Percentiles rank a stretch among this genome's conserved stretches.
These are phyloP conservation scores for Globisporangium okanoganense DNA, from an alignment of 352 stramenopile genomes.

Conservation along the genomic window DNA sequence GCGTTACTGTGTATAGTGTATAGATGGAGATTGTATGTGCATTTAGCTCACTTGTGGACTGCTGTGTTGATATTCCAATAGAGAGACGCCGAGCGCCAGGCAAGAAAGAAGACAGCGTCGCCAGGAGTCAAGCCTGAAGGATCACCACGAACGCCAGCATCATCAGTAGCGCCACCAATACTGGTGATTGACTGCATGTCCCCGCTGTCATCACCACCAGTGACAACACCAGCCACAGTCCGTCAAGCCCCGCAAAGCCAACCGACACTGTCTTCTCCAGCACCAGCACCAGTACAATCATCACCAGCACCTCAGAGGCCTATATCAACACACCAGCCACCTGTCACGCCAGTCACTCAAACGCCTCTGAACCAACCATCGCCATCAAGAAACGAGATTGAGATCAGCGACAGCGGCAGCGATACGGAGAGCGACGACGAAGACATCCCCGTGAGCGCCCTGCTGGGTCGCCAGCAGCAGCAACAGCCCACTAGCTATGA, in stretches of 20 bases:
- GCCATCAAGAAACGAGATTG: background rate
- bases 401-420: slow-evolving; percentile 2
- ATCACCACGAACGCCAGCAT: background rate
- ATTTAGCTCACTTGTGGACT: background rate
- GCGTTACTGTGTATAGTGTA: background rate
- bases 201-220: background rate
- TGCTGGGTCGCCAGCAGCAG: background rate
- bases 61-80: background rate
- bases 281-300: background rate
- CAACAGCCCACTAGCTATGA: background rate
- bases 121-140: background rate
- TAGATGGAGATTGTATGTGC: background rate
- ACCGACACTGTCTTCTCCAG: background rate
- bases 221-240: background rate
- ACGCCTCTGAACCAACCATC: background rate
- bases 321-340: background rate
- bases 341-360: too few species aligned
- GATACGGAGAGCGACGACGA: slow-evolving; percentile 9
- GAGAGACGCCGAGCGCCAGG: background rate
- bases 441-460: background rate
- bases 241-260: background rate
- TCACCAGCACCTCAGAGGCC: background rate
- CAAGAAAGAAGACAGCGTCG: background rate
- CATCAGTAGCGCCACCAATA: background rate
- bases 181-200: slow-evolving; percentile 6